These are phyloP conservation scores for Penicillium coffeae DNA, from an alignment of 495 filamentous ascomycete genomes.

Conservation along the genomic window DNA sequence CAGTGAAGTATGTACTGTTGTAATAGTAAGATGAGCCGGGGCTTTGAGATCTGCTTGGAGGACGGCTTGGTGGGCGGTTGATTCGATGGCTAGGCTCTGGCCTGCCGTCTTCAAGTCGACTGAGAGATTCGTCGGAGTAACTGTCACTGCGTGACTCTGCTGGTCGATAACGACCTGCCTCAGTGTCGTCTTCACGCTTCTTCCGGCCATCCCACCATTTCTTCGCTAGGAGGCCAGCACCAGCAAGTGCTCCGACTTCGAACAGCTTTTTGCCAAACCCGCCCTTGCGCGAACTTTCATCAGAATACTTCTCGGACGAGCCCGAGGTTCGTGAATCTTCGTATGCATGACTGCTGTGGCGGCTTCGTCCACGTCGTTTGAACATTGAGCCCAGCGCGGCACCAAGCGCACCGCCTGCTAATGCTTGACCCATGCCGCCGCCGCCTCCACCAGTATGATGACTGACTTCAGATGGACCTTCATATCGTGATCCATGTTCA, in stretches of 20 bases:
- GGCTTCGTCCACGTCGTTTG: slow-evolving; percentile 37
- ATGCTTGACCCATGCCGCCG: slow-evolving; percentile 33
- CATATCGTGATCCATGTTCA: slow-evolving; percentile 38
- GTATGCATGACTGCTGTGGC: slow-evolving; percentile 31
- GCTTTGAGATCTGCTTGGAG: slow-evolving; percentile 39
- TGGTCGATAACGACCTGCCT: slow-evolving; percentile 46
- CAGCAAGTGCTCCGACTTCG: slow-evolving; percentile 62
- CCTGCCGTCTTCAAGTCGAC: slow-evolving; percentile 40
- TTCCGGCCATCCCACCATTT: slow-evolving; percentile 59
- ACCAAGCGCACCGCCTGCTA: slow-evolving; percentile 54
- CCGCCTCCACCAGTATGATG: slow-evolving; percentile 26
- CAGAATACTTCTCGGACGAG: slow-evolving; percentile 60
- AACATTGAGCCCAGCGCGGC: slow-evolving; percentile 59
- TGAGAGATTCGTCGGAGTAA: slow-evolving; percentile 41
- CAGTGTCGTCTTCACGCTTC: slow-evolving; percentile 53
- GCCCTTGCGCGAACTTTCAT: slow-evolving; percentile 32
- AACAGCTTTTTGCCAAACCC: slow-evolving; percentile 64
- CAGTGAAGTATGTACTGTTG: slow-evolving; percentile 40
- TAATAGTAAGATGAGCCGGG: slow-evolving; percentile 44
- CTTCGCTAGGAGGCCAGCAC: slow-evolving; percentile 61
- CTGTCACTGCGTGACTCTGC: slow-evolving; percentile 41
- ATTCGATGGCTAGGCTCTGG: slow-evolving; percentile 38
- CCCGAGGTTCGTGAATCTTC: slow-evolving; percentile 50
- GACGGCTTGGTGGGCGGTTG: slow-evolving; percentile 39
- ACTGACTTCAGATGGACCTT: slow-evolving; percentile 42